A percentile compares a stretch with the other conserved stretches of the same genome.
These are phyloP conservation scores for Steccherinum ochraceum DNA, from an alignment of 768 basidiomycete species.

Conservation along the genomic window DNA sequence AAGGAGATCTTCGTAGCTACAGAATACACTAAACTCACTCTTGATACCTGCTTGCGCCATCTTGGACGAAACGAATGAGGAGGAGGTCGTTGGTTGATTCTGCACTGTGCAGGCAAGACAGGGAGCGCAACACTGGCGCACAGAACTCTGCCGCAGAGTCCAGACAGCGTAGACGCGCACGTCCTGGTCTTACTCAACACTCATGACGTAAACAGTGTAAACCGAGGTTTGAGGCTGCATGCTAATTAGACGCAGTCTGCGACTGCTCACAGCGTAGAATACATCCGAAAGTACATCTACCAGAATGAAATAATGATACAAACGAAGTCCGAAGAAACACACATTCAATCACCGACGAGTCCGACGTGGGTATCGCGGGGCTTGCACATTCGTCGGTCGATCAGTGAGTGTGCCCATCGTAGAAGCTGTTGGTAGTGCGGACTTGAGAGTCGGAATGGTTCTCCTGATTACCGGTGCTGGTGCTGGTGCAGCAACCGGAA, in stretches of 20 bases:
- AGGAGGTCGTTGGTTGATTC: no score
- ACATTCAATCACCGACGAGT: constrained; percentile 2
- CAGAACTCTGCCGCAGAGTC: no score
- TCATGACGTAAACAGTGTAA: no score
- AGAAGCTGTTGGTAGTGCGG: constrained; percentile 13
- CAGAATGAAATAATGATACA: constrained; percentile 11
- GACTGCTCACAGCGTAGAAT: no score
- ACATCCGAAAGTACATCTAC: no score
- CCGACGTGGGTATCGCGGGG: constrained; percentile 3
- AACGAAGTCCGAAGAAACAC: neutral
- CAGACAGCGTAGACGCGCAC: no score
- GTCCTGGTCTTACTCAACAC: no score
- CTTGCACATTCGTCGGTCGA: constrained; percentile 27
- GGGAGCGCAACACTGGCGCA: no score
- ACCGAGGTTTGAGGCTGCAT: no score
- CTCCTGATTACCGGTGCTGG: constrained; percentile 14
- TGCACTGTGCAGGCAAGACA: no score
- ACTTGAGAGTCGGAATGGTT: constrained; percentile 11
- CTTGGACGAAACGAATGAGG: constrained; percentile 1
- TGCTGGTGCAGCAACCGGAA: constrained; percentile 7
- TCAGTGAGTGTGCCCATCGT: constrained; percentile 26
- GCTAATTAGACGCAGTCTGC: no score
- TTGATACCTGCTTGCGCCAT: constrained; percentile 25
- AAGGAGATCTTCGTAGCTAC: no score
- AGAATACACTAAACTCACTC: constrained; percentile 14